phyloP scores from a whole-genome alignment of 345 rosid species.

The Tarenaya hassleriana region DNA sequence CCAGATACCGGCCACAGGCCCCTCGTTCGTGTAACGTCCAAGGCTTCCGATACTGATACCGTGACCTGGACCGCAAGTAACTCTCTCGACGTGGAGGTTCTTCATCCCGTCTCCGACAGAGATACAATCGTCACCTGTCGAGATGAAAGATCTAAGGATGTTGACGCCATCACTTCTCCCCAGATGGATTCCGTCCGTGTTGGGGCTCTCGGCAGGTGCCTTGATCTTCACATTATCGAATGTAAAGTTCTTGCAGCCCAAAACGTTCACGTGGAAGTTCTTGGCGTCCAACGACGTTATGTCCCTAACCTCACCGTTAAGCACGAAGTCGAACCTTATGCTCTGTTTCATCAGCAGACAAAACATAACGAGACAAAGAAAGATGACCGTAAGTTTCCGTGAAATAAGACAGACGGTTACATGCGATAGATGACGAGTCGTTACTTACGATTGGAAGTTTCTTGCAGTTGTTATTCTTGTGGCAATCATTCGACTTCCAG shows the following conservation, averaged over 20 bases:
- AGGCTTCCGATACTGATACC: constrained; percentile 44
- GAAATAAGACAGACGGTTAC: too few species aligned
- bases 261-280: too few species aligned
- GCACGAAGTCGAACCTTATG: constrained; percentile 26
- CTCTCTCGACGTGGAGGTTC: constrained; percentile 25
- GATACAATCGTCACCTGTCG: constrained; percentile 35
- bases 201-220: constrained; percentile 39
- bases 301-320: too few species aligned
- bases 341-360: constrained; percentile 13
- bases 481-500: constrained; percentile 27
- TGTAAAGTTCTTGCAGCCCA: too few species aligned
- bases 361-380: background rate
- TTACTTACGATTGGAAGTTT: constrained; percentile 27
- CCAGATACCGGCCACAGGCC: constrained; percentile 25
- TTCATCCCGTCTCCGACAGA: constrained; percentile 28
- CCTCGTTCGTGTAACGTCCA: constrained; percentile 31
- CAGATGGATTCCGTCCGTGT: constrained; percentile 46
- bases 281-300: too few species aligned
- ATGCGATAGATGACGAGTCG: background rate
- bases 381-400: too few species aligned
- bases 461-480: constrained; percentile 19
- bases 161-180: constrained; percentile 27
- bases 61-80: constrained; percentile 29
- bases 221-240: constrained; percentile 20
- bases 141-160: constrained; percentile 20